Conservation (phyloP, 345 rosid species). For the Nephelium lappaceum region DNA sequence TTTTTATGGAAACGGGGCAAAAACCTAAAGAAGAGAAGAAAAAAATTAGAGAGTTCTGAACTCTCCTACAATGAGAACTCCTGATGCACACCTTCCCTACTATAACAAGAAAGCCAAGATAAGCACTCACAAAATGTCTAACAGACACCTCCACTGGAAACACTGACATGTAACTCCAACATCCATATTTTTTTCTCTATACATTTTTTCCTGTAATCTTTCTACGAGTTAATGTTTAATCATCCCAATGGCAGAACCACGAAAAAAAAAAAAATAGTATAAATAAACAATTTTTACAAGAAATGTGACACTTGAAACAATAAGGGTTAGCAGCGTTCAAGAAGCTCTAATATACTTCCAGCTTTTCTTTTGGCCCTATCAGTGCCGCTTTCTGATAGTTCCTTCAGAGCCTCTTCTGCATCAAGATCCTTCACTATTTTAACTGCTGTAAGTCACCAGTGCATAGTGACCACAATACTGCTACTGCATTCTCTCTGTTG, state of each 20-base stretch:
- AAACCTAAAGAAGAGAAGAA: too few species aligned
- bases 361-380: slow-evolving; percentile 99
- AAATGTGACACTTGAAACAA: background rate
- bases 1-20: too few species aligned
- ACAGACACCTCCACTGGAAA: too few species aligned
- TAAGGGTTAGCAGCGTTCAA: slow-evolving; percentile 41
- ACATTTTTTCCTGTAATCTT: too few species aligned
- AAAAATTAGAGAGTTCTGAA: too few species aligned
- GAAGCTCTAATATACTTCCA: slow-evolving; percentile 67
- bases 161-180: too few species aligned
- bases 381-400: slow-evolving; percentile 79
- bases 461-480: slow-evolving; percentile 85
- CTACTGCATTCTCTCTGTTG: slow-evolving; percentile 88
- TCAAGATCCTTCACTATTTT: slow-evolving; percentile 64
- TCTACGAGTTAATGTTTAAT: too few species aligned
- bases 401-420: slow-evolving; percentile 78
- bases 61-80: too few species aligned
- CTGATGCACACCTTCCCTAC: too few species aligned
- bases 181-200: too few species aligned
- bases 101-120: too few species aligned
- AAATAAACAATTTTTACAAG: background rate
- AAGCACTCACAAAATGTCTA: too few species aligned
- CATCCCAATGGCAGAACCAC: background rate
- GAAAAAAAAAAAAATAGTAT: background rate
- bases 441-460: slow-evolving; percentile 65